Evolutionary conservation across 495 filamentous ascomycete species (phyloP).

Genomic region (Penicillium desertorum): DNA sequence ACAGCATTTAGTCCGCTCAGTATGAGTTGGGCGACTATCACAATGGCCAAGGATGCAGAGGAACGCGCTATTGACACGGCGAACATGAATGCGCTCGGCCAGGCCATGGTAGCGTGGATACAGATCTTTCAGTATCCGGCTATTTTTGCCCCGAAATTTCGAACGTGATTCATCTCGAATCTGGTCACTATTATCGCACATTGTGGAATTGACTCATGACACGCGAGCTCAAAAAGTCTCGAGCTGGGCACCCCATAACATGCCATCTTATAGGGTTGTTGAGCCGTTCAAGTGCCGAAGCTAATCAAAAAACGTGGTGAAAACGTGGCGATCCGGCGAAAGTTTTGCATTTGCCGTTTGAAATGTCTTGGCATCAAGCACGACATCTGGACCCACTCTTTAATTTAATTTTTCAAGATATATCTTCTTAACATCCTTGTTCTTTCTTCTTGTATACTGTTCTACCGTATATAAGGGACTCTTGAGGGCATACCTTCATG

Average conservation of each 20-base stretch:
- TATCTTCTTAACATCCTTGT: not conserved
- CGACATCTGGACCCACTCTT: slow-evolving; percentile 9
- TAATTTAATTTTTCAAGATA: not conserved
- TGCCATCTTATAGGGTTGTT: not conserved
- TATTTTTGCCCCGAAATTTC: slow-evolving; percentile 29
- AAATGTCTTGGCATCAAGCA: slow-evolving; percentile 4
- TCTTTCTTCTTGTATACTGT: not conserved
- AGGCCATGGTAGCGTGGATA: slow-evolving; percentile 35
- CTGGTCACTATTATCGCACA: not conserved
- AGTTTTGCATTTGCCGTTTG: not conserved
- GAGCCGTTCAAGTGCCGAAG: not conserved
- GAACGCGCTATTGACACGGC: slow-evolving; percentile 38
- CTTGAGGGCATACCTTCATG: not conserved
- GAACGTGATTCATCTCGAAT: slow-evolving; percentile 26
- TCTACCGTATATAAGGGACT: not conserved
- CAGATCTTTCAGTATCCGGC: slow-evolving; percentile 36
- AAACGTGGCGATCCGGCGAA: slow-evolving; percentile 3
- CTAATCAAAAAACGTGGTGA: not conserved
- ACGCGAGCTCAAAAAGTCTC: too few species aligned
- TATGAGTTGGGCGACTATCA: slow-evolving; percentile 37
- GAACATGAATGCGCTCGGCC: slow-evolving; percentile 41
- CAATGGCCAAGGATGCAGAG: slow-evolving; percentile 37
- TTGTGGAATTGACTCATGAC: too few species aligned
- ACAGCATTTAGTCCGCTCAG: slow-evolving; percentile 35
- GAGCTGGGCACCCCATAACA: not conserved